A percentile compares a stretch with the other conserved stretches of the same genome.
These are phyloP conservation scores for Dendrobium nobile DNA, from an alignment of 106 monocot genomes.

Conservation along the genomic window DNA sequence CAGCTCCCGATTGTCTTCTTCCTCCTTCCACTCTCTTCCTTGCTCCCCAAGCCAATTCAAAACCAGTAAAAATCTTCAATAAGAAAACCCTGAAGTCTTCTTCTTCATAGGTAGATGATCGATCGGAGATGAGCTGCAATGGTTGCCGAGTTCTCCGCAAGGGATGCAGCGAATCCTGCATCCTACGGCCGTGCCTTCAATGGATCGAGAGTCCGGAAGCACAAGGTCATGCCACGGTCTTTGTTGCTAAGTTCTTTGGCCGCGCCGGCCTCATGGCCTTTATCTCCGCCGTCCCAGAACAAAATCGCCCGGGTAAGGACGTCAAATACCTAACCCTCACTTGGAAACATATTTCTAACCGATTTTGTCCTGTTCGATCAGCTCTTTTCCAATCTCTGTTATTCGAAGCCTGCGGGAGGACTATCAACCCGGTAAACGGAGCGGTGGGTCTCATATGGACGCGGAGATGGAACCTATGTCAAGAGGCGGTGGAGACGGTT, in stretches of 20 bases:
- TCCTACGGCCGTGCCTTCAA: slow-evolving; percentile 57
- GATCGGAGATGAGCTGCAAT: slow-evolving; percentile 64
- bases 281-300: slow-evolving; percentile 45
- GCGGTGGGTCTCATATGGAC: slow-evolving; percentile 74
- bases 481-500: slow-evolving; percentile 72
- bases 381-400: slow-evolving; percentile 80
- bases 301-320: slow-evolving; percentile 37
- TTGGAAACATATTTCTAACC: background rate
- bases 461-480: slow-evolving; percentile 77
- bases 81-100: no score
- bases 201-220: slow-evolving; percentile 66
- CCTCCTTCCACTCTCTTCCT: background rate
- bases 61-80: background rate
- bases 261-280: slow-evolving; percentile 58
- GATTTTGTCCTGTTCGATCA: slow-evolving; percentile 2
- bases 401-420: slow-evolving; percentile 75
- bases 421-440: slow-evolving; percentile 79
- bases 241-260: slow-evolving; percentile 84
- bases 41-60: background rate
- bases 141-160: slow-evolving; percentile 69
- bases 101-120: background rate
- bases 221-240: slow-evolving; percentile 74
- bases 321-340: background rate
- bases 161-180: slow-evolving; percentile 71
- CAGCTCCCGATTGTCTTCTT: background rate